Evolutionary conservation across 2,329 filamentous ascomycete genomes (phyloP).

Genomic region (Phyllosticta capitalensis): DNA sequence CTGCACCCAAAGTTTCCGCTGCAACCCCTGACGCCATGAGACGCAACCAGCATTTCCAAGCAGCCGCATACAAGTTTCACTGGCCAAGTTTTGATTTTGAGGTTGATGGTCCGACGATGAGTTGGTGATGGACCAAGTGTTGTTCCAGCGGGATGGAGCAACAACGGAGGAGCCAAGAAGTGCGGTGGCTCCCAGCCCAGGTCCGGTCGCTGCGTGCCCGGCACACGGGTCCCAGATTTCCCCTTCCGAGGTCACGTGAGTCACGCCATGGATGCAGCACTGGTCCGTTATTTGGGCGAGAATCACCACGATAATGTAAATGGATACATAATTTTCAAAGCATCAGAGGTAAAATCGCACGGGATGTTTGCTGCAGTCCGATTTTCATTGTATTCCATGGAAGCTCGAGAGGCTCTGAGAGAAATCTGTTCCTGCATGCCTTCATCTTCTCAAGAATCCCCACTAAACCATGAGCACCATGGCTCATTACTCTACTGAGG

Average conservation of each 20-base stretch:
- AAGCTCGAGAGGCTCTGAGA: no score
- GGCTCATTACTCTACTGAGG: background rate
- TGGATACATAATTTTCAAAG: background rate
- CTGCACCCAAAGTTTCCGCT: background rate
- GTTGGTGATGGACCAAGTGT: conserved; percentile 4
- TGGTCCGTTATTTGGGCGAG: no score
- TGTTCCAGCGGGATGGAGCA: background rate
- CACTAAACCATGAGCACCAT: background rate
- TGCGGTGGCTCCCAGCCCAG: conserved; percentile 1
- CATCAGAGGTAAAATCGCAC: background rate
- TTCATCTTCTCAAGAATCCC: background rate
- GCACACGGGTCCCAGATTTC: background rate
- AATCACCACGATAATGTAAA: background rate
- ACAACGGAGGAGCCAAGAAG: background rate
- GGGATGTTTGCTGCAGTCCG: no score
- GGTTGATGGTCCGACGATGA: background rate
- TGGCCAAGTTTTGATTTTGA: background rate
- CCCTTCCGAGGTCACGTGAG: background rate
- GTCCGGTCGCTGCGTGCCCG: background rate
- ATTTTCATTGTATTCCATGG: no score
- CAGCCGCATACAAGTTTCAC: background rate
- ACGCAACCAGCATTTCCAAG: background rate
- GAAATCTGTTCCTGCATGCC: background rate
- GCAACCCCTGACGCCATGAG: background rate
- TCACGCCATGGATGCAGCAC: background rate